Evolutionary conservation across 495 filamentous ascomycete genomes (phyloP).

Genomic region (Parathielavia appendiculata): DNA sequence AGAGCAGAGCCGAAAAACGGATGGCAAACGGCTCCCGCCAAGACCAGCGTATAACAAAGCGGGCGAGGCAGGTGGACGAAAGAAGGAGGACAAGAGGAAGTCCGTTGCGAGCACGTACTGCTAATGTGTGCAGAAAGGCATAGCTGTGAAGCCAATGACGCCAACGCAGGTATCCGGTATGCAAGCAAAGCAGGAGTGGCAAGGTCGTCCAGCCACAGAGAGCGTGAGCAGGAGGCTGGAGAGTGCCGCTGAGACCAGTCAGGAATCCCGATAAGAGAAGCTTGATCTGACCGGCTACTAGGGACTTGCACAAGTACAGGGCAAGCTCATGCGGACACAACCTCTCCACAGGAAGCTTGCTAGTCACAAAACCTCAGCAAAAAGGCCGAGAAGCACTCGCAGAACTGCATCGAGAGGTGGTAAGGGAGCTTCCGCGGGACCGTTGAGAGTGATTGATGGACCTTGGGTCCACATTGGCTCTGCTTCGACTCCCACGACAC

Average conservation of each 20-base stretch:
- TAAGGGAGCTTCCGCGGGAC: slow-evolving; percentile 42
- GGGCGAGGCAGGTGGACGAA: slow-evolving; percentile 13
- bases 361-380: slow-evolving; percentile 17
- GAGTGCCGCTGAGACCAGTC: slow-evolving; percentile 1
- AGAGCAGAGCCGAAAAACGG: slow-evolving; percentile 30
- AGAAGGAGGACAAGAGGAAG: slow-evolving; percentile 8
- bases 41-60: slow-evolving; percentile 16
- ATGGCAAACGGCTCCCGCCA: slow-evolving; percentile 26
- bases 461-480: slow-evolving; percentile 39
- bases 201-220: slow-evolving; percentile 25
- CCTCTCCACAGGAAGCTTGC: slow-evolving; percentile 11
- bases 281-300: too few relatives aligned
- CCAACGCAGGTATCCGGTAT: slow-evolving; percentile 33
- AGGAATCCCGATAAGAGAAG: too few relatives aligned
- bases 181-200: slow-evolving; percentile 26
- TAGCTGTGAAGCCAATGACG: slow-evolving; percentile 26
- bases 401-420: slow-evolving; percentile 22
- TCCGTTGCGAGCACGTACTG: slow-evolving; percentile 24
- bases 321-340: slow-evolving; percentile 18
- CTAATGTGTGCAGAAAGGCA: slow-evolving; percentile 27
- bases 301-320: slow-evolving; percentile 1
- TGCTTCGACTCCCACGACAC: slow-evolving; percentile 41
- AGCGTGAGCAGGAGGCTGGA: slow-evolving; percentile 14
- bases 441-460: slow-evolving; percentile 39
- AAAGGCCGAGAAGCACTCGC: slow-evolving; percentile 18